Evolutionary conservation across 164 flowering plant genomes (phyloP).

Genomic region (Protea cynaroides): DNA sequence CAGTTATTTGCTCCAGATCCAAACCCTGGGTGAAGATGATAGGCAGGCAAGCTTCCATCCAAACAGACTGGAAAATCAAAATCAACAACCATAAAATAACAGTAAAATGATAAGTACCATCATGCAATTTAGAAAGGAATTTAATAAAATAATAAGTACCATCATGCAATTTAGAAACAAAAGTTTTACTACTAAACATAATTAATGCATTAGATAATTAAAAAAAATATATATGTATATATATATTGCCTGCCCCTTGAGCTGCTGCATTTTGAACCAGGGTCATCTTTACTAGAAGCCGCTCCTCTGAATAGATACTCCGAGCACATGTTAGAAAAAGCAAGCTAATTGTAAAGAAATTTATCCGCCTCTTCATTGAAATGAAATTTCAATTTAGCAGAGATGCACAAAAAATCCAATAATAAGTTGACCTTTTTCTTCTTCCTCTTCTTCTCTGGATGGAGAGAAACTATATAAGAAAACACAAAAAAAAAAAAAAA

Average conservation of each 20-base stretch:
- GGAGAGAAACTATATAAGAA: background rate
- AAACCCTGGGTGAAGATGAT: slow-evolving; percentile 74
- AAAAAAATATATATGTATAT: no score
- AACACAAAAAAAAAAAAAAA: background rate
- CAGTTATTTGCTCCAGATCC: slow-evolving; percentile 80
- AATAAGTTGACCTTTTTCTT: background rate
- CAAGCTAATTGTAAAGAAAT: slow-evolving; percentile 6
- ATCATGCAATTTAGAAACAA: no score
- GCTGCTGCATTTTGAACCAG: slow-evolving; percentile 50
- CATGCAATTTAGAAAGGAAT: background rate
- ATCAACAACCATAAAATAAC: background rate
- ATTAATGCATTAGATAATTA: no score
- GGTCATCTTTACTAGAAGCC: slow-evolving; percentile 56
- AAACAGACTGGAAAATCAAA: slow-evolving; percentile 51
- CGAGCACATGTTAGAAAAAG: slow-evolving; percentile 25
- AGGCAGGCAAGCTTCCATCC: slow-evolving; percentile 95
- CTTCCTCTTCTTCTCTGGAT: background rate
- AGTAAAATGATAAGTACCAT: background rate
- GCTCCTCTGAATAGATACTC: slow-evolving; percentile 20
- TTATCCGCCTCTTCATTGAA: background rate
- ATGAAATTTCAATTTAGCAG: background rate
- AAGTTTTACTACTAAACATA: no score
- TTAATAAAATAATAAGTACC: no score
- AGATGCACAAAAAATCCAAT: no score
- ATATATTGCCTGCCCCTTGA: slow-evolving; percentile 66